Evolutionary conservation across 768 basidiomycete genomes (phyloP).

Genomic region (Chalciporus pseudorubinellus): DNA sequence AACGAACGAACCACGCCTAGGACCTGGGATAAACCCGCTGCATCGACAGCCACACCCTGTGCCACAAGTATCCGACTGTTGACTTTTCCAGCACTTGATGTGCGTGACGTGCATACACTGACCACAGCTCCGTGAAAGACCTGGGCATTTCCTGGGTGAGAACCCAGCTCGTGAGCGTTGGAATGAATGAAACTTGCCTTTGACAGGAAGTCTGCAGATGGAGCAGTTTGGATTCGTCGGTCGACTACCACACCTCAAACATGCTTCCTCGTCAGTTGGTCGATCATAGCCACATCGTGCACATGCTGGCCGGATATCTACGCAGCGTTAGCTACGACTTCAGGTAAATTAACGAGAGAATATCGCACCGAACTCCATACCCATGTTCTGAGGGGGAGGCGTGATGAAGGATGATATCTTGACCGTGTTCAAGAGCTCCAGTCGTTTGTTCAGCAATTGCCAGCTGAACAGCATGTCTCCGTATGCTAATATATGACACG

Average conservation of each 20-base stretch:
- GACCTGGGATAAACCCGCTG: constrained; percentile 17
- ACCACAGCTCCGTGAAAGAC: constrained; percentile 60
- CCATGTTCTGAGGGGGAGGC: constrained; percentile 28
- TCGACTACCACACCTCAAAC: constrained; percentile 42
- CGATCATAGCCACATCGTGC: constrained; percentile 39
- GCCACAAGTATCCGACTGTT: constrained; percentile 50
- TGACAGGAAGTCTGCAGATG: constrained; percentile 73
- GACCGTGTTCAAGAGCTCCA: constrained; percentile 71
- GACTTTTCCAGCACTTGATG: constrained; percentile 55
- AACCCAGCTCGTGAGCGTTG: not conserved
- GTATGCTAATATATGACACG: constrained; percentile 63
- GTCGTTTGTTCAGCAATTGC: constrained; percentile 66
- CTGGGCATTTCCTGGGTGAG: constrained; percentile 30
- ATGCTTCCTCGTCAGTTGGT: constrained; percentile 36
- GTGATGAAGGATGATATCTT: constrained; percentile 29
- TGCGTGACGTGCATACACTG: constrained; percentile 66
- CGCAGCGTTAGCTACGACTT: constrained; percentile 3
- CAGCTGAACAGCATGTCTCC: constrained; percentile 75
- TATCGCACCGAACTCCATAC: constrained; percentile 35
- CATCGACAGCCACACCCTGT: constrained; percentile 72
- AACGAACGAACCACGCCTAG: constrained; percentile 3
- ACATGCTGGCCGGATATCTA: constrained; percentile 52
- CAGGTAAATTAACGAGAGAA: not conserved
- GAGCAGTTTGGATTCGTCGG: constrained; percentile 55
- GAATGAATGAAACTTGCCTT: constrained; percentile 43